phyloP scores from a whole-genome alignment of 1,284 basidiomycete genomes.

The Austroboletus novae-zelandiae region DNA sequence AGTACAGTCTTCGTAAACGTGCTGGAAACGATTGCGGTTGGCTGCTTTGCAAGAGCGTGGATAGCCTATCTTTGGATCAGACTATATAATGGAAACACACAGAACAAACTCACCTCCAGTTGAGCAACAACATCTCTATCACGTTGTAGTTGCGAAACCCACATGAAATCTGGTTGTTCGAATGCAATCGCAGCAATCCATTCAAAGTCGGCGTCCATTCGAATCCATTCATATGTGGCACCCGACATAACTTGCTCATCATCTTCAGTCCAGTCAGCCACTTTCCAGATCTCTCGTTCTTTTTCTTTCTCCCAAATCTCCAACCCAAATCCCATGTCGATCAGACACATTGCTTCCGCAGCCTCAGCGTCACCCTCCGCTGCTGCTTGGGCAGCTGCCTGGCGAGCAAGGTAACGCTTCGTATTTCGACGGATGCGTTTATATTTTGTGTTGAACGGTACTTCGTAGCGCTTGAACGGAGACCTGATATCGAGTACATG shows the following conservation, averaged over 20 bases:
- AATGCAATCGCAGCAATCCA: conserved; percentile 94
- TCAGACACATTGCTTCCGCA: conserved; percentile 90
- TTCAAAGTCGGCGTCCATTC: conserved; percentile 98
- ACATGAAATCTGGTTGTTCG: conserved; percentile 98
- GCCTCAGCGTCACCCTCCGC: conserved; percentile 89
- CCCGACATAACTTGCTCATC: conserved; percentile 92
- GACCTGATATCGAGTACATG: conserved; percentile 93
- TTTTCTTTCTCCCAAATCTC: conserved; percentile 96
- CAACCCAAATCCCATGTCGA: conserved; percentile 94
- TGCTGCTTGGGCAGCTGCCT: conserved; percentile 90
- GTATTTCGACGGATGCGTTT: conserved; percentile 95
- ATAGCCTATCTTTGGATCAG: conserved; percentile 61
- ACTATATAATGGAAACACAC: not conserved
- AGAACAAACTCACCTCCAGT: conserved; percentile 68
- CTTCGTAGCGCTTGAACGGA: conserved; percentile 88
- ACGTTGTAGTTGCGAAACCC: conserved; percentile 95
- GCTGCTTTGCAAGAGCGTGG: conserved; percentile 76
- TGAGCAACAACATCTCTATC: conserved; percentile 99
- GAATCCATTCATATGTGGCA: conserved; percentile 98
- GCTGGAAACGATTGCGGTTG: conserved; percentile 89
- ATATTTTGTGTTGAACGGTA: conserved; percentile 99
- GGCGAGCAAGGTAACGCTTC: conserved; percentile 91
- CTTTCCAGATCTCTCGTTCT: conserved; percentile 92
- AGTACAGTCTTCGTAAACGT: conserved; percentile 91
- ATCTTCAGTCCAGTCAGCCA: conserved; percentile 97